These are phyloP conservation scores for Canariomyces notabilis DNA, from an alignment of 2,329 filamentous ascomycete genomes.

Conservation along the genomic window DNA sequence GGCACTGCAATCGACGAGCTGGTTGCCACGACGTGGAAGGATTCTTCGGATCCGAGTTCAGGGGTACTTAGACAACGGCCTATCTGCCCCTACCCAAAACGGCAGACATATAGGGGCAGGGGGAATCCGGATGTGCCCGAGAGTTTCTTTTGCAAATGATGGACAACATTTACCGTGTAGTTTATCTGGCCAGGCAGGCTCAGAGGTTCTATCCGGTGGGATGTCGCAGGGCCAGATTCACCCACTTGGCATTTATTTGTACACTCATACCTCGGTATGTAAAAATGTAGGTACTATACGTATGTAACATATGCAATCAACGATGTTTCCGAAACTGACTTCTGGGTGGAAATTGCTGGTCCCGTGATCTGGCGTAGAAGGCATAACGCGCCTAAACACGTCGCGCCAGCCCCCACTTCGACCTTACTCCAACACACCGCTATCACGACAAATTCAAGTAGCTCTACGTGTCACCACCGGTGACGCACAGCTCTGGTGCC, in stretches of 20 bases:
- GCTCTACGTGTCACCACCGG: not conserved
- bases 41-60: constrained; percentile 12
- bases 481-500: not conserved
- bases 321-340: too few relatives aligned
- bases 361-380: constrained; percentile 15
- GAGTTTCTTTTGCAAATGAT: constrained; percentile 29
- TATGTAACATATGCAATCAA: too few relatives aligned
- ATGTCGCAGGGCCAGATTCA: too few relatives aligned
- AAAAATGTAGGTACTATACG: too few relatives aligned
- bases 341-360: too few relatives aligned
- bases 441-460: not conserved
- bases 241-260: not conserved
- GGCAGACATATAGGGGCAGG: constrained; percentile 28
- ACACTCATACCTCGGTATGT: too few relatives aligned
- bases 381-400: too few relatives aligned
- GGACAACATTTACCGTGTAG: too few relatives aligned
- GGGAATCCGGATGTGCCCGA: constrained; percentile 28
- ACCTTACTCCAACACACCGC: not conserved
- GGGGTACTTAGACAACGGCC: constrained; percentile 37
- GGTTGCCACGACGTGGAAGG: constrained; percentile 24
- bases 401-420: too few relatives aligned
- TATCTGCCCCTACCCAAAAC: constrained; percentile 35
- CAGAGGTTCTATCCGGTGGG: too few relatives aligned
- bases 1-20: constrained; percentile 26
- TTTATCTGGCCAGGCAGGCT: too few relatives aligned